A percentile compares a stretch with the other conserved stretches of the same genome.
phyloP scores from a whole-genome alignment of 192 early-diverging fungal genomes.

The Dissophora globulifera region DNA sequence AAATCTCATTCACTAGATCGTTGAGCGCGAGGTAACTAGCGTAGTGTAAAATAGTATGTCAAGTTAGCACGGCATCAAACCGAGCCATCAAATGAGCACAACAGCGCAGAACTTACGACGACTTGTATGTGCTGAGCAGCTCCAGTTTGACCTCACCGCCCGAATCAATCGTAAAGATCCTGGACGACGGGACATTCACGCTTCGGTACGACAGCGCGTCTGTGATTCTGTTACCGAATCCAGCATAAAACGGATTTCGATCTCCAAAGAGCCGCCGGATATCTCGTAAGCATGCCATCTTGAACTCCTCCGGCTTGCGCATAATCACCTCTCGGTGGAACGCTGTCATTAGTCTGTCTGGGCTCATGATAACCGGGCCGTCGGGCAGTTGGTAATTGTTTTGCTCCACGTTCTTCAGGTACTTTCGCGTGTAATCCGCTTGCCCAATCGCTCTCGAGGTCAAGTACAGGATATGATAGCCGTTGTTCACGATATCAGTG shows the following conservation, averaged over 20 bases:
- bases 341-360: conserved; percentile 90
- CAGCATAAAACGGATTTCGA: conserved; percentile 90
- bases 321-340: conserved; percentile 97
- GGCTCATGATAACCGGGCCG: conserved; percentile 95
- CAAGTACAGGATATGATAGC: conserved; percentile 94
- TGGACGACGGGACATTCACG: conserved; percentile 89
- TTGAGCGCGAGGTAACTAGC: conserved; percentile 83
- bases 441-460: conserved; percentile 96
- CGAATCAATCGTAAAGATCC: conserved; percentile 96
- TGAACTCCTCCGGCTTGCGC: conserved; percentile 94
- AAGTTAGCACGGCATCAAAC: too few relatives aligned
- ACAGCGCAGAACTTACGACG: conserved; percentile 62
- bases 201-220: conserved; percentile 94
- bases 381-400: conserved; percentile 86
- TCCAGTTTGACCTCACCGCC: conserved; percentile 93
- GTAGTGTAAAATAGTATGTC: too few relatives aligned
- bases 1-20: conserved; percentile 95
- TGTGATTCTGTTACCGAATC: conserved; percentile 95
- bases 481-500: conserved; percentile 92
- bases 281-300: conserved; percentile 93
- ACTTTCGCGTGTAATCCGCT: conserved; percentile 88
- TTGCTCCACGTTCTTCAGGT: conserved; percentile 90
- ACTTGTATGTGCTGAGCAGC: conserved; percentile 82
- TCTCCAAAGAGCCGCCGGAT: conserved; percentile 87
- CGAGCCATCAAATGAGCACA: too few relatives aligned